Base-by-base conservation (phyloP, 75 land plant species). In the Sequoia sempervirens region DNA sequence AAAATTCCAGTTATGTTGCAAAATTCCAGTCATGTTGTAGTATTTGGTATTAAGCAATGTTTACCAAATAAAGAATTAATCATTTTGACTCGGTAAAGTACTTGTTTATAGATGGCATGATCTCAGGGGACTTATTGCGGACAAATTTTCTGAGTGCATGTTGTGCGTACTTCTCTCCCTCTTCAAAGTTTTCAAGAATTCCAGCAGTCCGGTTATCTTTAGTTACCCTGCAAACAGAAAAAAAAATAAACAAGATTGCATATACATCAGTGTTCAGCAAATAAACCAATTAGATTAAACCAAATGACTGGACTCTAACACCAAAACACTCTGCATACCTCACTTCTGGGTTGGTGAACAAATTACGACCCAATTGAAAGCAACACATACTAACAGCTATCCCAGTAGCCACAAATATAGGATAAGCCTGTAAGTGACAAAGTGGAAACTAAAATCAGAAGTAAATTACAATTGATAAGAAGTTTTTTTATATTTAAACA, bases 291-390 rank as follows among this genome's bases (percentile, higher is more conserved):
- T 41, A 40, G 18, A 78, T 23, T 30, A 2, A 23, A 69, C 14
- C 5, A 34, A 28, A 23, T 26, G 23, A 66, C 11, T 12, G 7
- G 30, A 66, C 1, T 34, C 38, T 3, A 58, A 23, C 66, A 61
- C 66, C 26, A 20, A 61, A n/a, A 56, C 3, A 26, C 1, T 20
- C 53, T 30, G n/a, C 8, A 37, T 68, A 95, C 98, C 98, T 96
- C 85, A 96, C 95, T 36, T 93, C 95, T 54, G 97, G 98, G 78
- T 96, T 95, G 34, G 85, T n/a, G 75, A 91, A 40, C 23, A 93
- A 79, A 68, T 93, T 93, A 30, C 98, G 88, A 30, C 84, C 85
- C 30, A 95, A 89, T 84, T 87, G 88, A 79, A 96, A 95, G 73
- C 89, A 53, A 69, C 91, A 89, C 88, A 95, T 85, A 28, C 94